phyloP scores from a whole-genome alignment of 2,329 filamentous ascomycete genomes.

The Xylaria sp. region DNA sequence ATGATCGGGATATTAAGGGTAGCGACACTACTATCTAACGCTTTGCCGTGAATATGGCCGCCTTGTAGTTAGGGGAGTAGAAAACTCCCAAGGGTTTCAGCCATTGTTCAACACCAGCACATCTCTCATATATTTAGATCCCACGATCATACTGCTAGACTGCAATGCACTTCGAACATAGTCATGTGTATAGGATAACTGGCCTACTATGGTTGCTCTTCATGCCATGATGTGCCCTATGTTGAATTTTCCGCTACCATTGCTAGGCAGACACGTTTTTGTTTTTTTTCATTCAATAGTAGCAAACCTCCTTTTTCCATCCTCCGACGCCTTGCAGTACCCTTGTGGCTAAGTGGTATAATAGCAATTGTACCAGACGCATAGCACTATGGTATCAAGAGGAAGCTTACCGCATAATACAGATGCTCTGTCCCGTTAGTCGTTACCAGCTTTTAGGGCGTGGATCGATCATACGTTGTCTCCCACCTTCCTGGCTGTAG shows the following conservation, averaged over 20 bases:
- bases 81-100: background rate
- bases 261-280: background rate
- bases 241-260: background rate
- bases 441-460: background rate
- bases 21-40: background rate
- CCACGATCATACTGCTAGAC: background rate
- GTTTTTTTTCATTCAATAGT: constrained; percentile 1
- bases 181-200: constrained; percentile 21
- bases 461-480: constrained; percentile 15
- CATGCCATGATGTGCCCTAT: constrained; percentile 5
- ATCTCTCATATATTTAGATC: background rate
- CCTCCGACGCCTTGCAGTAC: constrained; percentile 22
- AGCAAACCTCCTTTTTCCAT: constrained; percentile 2
- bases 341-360: constrained; percentile 1
- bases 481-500: constrained; percentile 4
- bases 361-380: constrained; percentile 6
- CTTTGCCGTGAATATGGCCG: background rate
- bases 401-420: background rate
- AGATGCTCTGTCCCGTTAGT: constrained; percentile 8
- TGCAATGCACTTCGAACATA: constrained; percentile 6
- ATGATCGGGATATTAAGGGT: background rate
- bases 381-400: constrained; percentile 17
- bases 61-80: background rate
- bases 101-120: background rate
- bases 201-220: constrained; percentile 6